These are phyloP conservation scores for Parascedosporium putredinis DNA, from an alignment of 2,329 filamentous ascomycete genomes.

Conservation along the genomic window DNA sequence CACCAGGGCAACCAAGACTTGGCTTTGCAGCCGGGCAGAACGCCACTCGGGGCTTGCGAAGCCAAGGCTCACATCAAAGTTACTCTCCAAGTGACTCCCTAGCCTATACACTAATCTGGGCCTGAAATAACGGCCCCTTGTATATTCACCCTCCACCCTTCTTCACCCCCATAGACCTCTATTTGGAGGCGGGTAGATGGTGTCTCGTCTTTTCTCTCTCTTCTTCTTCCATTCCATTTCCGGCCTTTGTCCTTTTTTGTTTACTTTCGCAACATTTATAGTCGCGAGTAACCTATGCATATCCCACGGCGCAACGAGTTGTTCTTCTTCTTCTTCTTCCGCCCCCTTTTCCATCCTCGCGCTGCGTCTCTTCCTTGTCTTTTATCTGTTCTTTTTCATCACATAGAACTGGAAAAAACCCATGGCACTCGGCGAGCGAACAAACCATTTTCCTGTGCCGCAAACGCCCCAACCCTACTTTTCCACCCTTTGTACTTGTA, in stretches of 20 bases:
- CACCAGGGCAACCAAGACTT: too few species aligned
- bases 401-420: conserved; percentile 1
- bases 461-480: not conserved
- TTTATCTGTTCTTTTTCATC: too few species aligned
- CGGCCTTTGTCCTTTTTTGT: not conserved
- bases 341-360: not conserved
- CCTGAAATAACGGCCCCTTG: not conserved
- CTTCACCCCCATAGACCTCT: not conserved
- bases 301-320: not conserved
- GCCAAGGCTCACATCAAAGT: too few species aligned
- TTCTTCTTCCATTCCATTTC: not conserved
- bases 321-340: too few species aligned
- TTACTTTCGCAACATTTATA: not conserved
- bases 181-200: not conserved
- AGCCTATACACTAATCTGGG: too few species aligned
- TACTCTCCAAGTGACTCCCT: too few species aligned
- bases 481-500: conserved; percentile 3
- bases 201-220: not conserved
- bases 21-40: too few species aligned
- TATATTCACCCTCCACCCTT: not conserved
- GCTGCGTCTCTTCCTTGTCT: not conserved
- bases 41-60: too few species aligned
- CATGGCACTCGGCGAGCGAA: too few species aligned
- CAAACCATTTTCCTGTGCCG: too few species aligned
- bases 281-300: too few species aligned